Evolutionary conservation across 257 asterid species (phyloP), one percentile per base, ranked within the genome.

Genomic region (Nicotiana benthamiana): DNA sequence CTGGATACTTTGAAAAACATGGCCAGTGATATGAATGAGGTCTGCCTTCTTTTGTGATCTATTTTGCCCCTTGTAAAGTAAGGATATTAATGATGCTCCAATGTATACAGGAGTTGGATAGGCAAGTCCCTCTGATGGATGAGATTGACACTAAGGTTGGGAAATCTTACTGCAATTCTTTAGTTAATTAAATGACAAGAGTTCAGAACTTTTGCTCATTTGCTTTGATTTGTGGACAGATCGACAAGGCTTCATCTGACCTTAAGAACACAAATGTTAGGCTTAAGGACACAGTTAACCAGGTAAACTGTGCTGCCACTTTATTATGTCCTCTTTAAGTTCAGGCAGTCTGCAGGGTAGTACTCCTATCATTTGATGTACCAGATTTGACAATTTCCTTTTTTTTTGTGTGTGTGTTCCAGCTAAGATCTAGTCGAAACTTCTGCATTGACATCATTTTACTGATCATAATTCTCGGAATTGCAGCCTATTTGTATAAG

Each of bases 1-100:
- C 82, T 95, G 89, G 97, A 88, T 87, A 95, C 98, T 43, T 83
- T 95, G 85, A 95, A 95, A 78, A 92, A 91, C 86, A 93, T 95
- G 98, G 99, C 98, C 74, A 84, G 79, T 28, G 97, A 95, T 86
- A 95, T 95, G 99, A 95, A 93, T 76, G 99, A 95, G 99, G 99
- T 95, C 80, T 67, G 85, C 70, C 75, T 59, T 48, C 18, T 81
- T 81, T 18, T 66, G 16, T 81, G 59, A 61, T 79, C 75, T 59
- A 51, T 17, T 61, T 80, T 53, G 48, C 85, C 13, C 83, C 80
- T 72, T 82, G 53, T 77, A 64, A 28, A 9, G 11, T 24, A 75
- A 84, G 56, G 66, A 40, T 30, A 54, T 17, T 54, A 54, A 54
- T 54, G 61, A 54, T 18, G 24, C 18, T 54, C 24, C 61, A 15